Conservation (phyloP, 306 rosid species). For the Aeschynomene evenia region DNA sequence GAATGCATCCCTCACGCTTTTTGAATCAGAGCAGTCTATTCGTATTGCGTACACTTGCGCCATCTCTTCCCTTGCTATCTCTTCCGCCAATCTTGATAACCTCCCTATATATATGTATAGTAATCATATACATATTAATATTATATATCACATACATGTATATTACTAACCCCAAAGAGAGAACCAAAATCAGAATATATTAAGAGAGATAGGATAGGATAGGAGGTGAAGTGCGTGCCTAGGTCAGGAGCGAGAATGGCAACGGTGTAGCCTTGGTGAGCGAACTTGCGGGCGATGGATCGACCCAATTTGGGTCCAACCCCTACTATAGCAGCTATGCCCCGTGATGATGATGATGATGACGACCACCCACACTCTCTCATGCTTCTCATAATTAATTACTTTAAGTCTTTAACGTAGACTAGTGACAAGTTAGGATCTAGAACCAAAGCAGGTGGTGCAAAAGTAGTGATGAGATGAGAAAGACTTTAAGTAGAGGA, state of each 20-base stretch:
- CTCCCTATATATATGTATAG: conserved; percentile 33
- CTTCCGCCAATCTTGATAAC: conserved; percentile 81
- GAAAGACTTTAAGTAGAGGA: too few relatives aligned
- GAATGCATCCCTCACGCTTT: conserved; percentile 84
- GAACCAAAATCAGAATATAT: too few relatives aligned
- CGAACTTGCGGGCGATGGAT: conserved; percentile 90
- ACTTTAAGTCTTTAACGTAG: too few relatives aligned
- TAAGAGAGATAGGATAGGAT: too few relatives aligned
- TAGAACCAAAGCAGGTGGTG: too few relatives aligned
- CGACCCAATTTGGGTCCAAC: conserved; percentile 95
- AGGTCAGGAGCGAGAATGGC: conserved; percentile 94
- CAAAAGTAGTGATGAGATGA: too few relatives aligned
- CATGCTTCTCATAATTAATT: conserved; percentile 54
- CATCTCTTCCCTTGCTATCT: conserved; percentile 87
- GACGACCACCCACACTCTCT: conserved; percentile 44
- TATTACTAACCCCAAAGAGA: too few relatives aligned
- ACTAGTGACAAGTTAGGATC: too few relatives aligned
- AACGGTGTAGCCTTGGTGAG: conserved; percentile 93
- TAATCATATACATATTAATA: too few relatives aligned
- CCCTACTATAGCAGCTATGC: conserved; percentile 89
- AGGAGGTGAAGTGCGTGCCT: not conserved
- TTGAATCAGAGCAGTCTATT: conserved; percentile 81
- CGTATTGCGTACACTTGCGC: conserved; percentile 88
- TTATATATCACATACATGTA: too few relatives aligned
- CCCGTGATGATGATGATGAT: conserved; percentile 58